Evolutionary conservation across 805 yeast genomes (phyloP).

Genomic region (Pichia occidentalis): DNA sequence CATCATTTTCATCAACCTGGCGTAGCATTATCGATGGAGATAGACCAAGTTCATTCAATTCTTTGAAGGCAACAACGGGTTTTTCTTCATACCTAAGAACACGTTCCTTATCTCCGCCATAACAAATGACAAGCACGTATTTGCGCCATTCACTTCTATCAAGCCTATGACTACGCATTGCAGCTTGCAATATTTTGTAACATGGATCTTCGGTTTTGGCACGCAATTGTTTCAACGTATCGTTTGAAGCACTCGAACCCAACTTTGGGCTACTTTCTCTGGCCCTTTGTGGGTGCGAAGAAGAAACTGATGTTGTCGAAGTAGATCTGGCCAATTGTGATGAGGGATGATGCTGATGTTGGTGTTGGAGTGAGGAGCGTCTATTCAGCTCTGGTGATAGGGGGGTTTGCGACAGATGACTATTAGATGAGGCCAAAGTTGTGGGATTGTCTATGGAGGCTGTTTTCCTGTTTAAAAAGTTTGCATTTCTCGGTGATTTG

Average conservation of each 20-base stretch:
- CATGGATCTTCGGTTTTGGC: slow-evolving; percentile 92
- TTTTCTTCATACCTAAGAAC: slow-evolving; percentile 76
- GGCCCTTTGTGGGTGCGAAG: too few relatives aligned
- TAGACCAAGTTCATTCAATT: slow-evolving; percentile 74
- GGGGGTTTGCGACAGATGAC: too few relatives aligned
- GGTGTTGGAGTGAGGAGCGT: too few relatives aligned
- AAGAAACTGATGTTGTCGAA: slow-evolving; percentile 49
- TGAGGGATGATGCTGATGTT: slow-evolving; percentile 21
- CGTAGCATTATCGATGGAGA: slow-evolving; percentile 91
- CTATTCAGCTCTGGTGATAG: too few relatives aligned
- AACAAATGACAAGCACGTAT: slow-evolving; percentile 82
- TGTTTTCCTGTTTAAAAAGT: too few relatives aligned
- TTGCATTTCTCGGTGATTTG: too few relatives aligned
- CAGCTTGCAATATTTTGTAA: slow-evolving; percentile 77
- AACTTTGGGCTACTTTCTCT: slow-evolving; percentile 43
- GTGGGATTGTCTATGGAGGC: too few relatives aligned
- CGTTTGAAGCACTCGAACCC: slow-evolving; percentile 25
- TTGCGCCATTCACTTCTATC: slow-evolving; percentile 78
- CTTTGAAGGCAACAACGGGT: slow-evolving; percentile 82
- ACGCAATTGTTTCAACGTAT: slow-evolving; percentile 75
- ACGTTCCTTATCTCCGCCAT: slow-evolving; percentile 88
- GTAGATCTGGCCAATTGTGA: slow-evolving; percentile 63
- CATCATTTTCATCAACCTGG: slow-evolving; percentile 56
- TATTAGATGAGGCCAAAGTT: too few relatives aligned
- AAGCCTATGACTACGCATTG: slow-evolving; percentile 78